Conservation (phyloP, 345 rosid genomes). For the Acer negundo region DNA sequence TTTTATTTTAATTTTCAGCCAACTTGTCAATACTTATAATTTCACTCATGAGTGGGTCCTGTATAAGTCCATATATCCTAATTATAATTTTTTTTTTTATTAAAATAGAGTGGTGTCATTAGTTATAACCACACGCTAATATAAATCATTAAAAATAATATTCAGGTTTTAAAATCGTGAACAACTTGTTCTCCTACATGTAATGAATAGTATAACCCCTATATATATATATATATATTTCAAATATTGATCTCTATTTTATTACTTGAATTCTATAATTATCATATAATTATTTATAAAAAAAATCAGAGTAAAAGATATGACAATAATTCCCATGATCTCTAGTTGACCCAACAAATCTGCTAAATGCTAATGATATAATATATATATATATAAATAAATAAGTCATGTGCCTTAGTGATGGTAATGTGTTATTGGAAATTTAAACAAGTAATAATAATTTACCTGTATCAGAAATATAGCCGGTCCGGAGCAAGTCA, state of each 20-base stretch:
- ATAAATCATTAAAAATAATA: too few relatives aligned
- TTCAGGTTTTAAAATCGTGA: background rate
- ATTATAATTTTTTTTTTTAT: too few relatives aligned
- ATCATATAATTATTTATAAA: too few relatives aligned
- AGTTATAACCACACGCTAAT: too few relatives aligned
- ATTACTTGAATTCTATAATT: background rate
- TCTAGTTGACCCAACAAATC: background rate
- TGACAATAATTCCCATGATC: background rate
- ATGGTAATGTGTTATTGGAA: background rate
- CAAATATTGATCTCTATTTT: background rate
- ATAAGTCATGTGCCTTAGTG: background rate
- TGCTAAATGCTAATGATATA: background rate
- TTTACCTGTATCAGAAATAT: slow-evolving; percentile 59
- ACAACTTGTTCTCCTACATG: background rate
- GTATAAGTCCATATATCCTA: too few relatives aligned
- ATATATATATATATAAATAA: too few relatives aligned
- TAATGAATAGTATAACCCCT: background rate
- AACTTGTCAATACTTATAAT: background rate
- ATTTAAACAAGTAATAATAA: background rate
- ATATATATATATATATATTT: background rate
- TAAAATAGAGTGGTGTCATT: too few relatives aligned
- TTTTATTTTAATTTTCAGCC: too few relatives aligned
- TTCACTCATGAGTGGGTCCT: too few relatives aligned
- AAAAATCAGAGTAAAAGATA: too few relatives aligned
- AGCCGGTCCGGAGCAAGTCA: slow-evolving; percentile 44